Percentiles rank a stretch among this genome's conserved stretches.
Conservation (phyloP, 306 rosid species). For the Neltuma alba region DNA sequence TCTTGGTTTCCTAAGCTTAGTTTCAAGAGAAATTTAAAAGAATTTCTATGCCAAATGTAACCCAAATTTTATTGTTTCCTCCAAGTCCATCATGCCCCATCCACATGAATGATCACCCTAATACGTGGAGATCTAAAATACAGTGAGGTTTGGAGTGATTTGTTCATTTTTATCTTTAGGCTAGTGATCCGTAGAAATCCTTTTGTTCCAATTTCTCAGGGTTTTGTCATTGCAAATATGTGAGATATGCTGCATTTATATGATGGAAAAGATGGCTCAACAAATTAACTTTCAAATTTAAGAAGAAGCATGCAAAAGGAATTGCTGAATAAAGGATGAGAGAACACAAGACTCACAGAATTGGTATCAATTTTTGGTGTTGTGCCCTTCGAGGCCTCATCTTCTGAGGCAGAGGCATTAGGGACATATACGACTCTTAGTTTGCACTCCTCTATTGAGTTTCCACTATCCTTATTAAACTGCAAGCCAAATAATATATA, state of each 20-base stretch:
- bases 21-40: neutral
- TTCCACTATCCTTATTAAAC: slow-evolving; percentile 77
- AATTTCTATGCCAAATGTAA: neutral
- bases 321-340: slow-evolving; percentile 1
- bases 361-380: slow-evolving; percentile 38
- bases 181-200: neutral
- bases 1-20: neutral
- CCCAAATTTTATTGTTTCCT: slow-evolving; percentile 4
- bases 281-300: neutral
- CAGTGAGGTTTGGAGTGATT: neutral
- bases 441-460: slow-evolving; percentile 69
- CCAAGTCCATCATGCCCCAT: slow-evolving; percentile 6
- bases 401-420: slow-evolving; percentile 49
- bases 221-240: neutral
- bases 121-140: slow-evolving; percentile 1
- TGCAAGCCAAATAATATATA: slow-evolving; percentile 32
- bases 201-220: neutral
- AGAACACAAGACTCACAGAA: slow-evolving; percentile 53
- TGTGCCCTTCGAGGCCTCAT: slow-evolving; percentile 43
- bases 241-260: neutral
- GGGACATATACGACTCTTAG: slow-evolving; percentile 60
- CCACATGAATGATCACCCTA: neutral
- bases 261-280: neutral
- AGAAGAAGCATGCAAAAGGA: slow-evolving; percentile 3
- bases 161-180: neutral